These are phyloP conservation scores for Eucalyptus marginata DNA, from an alignment of 345 rosid species.

Conservation along the genomic window DNA sequence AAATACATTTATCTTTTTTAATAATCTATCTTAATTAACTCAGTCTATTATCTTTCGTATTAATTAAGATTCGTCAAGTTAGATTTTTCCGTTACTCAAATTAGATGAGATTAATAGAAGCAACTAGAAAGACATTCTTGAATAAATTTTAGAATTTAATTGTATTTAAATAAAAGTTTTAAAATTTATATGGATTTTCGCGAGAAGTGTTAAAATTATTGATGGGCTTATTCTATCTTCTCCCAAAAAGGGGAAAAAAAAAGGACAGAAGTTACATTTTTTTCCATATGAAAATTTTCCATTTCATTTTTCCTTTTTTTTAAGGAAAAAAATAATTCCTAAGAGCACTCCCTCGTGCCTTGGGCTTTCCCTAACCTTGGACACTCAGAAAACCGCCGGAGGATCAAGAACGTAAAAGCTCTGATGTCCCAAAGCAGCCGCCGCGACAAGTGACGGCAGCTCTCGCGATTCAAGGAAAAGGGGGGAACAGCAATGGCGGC, in stretches of 20 bases:
- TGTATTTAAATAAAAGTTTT: neutral
- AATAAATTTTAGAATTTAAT: too few relatives aligned
- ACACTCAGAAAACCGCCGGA: neutral
- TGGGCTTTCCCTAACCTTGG: neutral
- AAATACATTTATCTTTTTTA: too few relatives aligned
- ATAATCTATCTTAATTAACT: too few relatives aligned
- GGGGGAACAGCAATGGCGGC: slow-evolving; percentile 7
- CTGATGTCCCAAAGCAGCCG: neutral
- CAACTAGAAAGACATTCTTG: too few relatives aligned
- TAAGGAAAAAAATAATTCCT: neutral
- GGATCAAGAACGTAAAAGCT: neutral
- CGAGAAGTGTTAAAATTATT: neutral
- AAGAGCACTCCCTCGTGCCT: neutral
- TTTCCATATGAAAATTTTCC: neutral
- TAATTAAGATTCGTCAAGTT: too few relatives aligned
- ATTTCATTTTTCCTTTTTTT: neutral
- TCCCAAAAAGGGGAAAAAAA: neutral
- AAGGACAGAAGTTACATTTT: neutral
- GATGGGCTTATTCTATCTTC: neutral
- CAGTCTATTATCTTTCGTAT: too few relatives aligned
- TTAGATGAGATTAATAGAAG: too few relatives aligned
- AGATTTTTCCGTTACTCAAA: too few relatives aligned
- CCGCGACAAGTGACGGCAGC: neutral
- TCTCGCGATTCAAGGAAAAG: neutral
- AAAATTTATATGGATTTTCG: neutral